Base-by-base conservation (phyloP, 2,329 filamentous ascomycete genomes). In the Cryphonectria carpinicola region DNA sequence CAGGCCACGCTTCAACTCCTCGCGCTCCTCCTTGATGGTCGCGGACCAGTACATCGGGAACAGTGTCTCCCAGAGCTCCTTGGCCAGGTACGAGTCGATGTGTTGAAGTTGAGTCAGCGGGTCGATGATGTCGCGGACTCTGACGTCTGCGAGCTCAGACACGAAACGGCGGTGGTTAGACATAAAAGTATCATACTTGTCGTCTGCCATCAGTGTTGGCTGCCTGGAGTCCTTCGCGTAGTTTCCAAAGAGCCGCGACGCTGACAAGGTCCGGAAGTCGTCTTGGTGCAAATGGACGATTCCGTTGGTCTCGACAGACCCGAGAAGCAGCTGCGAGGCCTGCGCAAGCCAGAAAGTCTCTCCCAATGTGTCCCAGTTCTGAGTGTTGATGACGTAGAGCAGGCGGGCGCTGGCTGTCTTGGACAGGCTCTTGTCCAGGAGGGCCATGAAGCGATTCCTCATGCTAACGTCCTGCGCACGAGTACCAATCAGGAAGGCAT, bases 331-430 rank as follows among this genome's bases (percentile, higher is more conserved):
- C 77, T 99, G 96, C 25, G 94, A 94, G 46, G 97, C 95, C 81
- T 99, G 96, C 56, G 94, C 92, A 65, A 99, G 85, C 97, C 97
- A 99, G 83, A 97, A 99, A 1, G 93, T 97, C 76, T 99, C 96
- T 1, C 90, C 90, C 64, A 99, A 85, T 0, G 93, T 97, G 79
- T 98, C 95, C 96, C 96, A 99, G 76, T 98, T 98, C 79, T 99
- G 97, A 35, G 93, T 92, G 0, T 90, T 91, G 69, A 99, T 88
- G 4, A 98, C 92, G 81, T 98, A 98, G 71, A 92, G 92, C 54
- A 99, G 86, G 52, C 97, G 91, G 70, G 93, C 93, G 77, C 92
- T 97, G 0, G 95, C 95, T 10, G 94, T 94, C 77, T 95, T 93
- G n/a, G 94, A 97, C 74, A 99, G 84, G 78, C 94, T 97, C 81